A percentile compares a stretch with the other conserved stretches of the same genome.
Evolutionary conservation across 345 rosid genomes (phyloP).

Genomic region (Euphorbia tirucalli): DNA sequence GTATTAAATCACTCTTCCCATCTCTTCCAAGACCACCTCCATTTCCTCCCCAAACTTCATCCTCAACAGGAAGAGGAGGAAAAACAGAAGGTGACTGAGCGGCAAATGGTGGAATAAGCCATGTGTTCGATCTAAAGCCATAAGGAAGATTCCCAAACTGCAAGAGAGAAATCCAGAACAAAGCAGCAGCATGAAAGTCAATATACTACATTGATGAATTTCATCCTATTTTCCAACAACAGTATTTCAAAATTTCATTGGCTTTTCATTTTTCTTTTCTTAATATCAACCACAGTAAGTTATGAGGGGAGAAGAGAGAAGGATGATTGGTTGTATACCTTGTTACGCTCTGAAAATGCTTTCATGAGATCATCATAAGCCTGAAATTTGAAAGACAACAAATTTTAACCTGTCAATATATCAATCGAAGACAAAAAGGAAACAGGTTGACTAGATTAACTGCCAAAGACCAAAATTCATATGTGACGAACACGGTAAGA

Average conservation of each 20-base stretch:
- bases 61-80: constrained; percentile 81
- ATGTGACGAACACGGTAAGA: neutral
- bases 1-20: constrained; percentile 64
- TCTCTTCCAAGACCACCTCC: constrained; percentile 96
- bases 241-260: neutral
- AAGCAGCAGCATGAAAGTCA: neutral
- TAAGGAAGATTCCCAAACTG: constrained; percentile 99
- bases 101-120: constrained; percentile 84
- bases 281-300: constrained; percentile 12
- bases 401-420: neutral
- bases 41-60: constrained; percentile 88
- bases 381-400: constrained; percentile 40
- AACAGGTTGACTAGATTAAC: neutral
- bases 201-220: neutral
- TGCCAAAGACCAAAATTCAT: neutral
- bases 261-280: neutral
- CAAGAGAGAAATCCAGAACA: constrained; percentile 14
- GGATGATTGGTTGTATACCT: constrained; percentile 42
- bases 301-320: neutral
- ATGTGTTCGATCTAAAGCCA: constrained; percentile 96
- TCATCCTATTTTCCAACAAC: neutral
- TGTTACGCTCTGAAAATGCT: constrained; percentile 87
- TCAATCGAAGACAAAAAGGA: neutral
- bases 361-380: constrained; percentile 82
- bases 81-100: constrained; percentile 67